phyloP scores from a whole-genome alignment of 108 stramenopile genomes.

The Cyclotella cryptica region DNA sequence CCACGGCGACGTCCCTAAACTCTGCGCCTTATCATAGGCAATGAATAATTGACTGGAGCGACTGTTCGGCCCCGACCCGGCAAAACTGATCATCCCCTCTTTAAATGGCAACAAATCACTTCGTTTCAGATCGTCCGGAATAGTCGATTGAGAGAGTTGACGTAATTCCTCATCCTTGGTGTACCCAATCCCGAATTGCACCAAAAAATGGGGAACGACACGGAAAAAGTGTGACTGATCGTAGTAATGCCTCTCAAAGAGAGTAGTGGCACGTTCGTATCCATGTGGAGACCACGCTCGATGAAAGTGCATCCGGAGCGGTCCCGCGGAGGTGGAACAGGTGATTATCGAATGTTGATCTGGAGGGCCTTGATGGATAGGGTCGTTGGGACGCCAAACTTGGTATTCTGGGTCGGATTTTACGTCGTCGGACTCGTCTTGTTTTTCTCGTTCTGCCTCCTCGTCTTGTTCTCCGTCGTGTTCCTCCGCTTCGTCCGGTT shows the following conservation, averaged over 20 bases:
- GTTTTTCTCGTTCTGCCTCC: not conserved
- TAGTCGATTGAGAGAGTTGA: conserved; percentile 46
- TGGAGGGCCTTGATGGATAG: not conserved
- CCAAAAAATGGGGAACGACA: conserved; percentile 82
- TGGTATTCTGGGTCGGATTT: not conserved
- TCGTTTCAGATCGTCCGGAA: conserved; percentile 63
- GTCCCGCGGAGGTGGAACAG: conserved; percentile 52
- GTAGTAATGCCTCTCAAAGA: conserved; percentile 85
- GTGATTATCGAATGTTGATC: conserved; percentile 24
- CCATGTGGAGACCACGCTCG: conserved; percentile 86
- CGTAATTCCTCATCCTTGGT: conserved; percentile 57
- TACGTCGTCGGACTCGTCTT: not conserved
- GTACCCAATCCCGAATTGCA: conserved; percentile 92
- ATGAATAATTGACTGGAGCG: conserved; percentile 86
- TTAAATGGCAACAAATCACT: conserved; percentile 60
- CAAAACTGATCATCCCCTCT: conserved; percentile 74
- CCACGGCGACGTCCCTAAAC: conserved; percentile 69
- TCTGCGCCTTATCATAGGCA: conserved; percentile 61
- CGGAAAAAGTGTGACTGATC: conserved; percentile 87
- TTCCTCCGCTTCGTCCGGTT: not conserved
- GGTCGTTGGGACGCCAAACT: not conserved
- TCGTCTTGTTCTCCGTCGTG: not conserved
- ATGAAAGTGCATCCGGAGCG: conserved; percentile 51
- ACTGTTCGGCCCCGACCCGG: conserved; percentile 72
- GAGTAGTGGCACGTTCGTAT: conserved; percentile 83